Conservation (phyloP, 2,329 filamentous ascomycete species). For the Colletotrichum sublineola region DNA sequence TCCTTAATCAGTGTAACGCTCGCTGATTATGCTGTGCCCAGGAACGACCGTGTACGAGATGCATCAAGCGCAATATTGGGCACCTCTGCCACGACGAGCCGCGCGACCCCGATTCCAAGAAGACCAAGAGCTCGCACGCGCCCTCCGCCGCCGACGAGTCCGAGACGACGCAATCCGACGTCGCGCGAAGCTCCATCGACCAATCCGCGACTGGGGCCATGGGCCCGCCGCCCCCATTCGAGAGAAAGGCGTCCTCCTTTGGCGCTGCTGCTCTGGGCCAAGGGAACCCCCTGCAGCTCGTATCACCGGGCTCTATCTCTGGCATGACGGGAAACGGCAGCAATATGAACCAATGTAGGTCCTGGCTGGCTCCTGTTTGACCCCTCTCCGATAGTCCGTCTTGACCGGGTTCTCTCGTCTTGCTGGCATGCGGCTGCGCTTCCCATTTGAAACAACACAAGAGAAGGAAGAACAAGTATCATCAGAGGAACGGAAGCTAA, state of each 20-base stretch:
- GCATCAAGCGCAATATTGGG: conserved; percentile 98
- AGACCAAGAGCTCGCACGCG: conserved; percentile 76
- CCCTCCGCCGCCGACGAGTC: conserved; percentile 72
- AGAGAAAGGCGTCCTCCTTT: conserved; percentile 45
- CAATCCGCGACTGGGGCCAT: conserved; percentile 65
- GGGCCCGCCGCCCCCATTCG: conserved; percentile 63
- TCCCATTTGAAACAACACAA: neutral
- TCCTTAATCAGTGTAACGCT: conserved; percentile 46
- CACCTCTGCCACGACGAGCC: conserved; percentile 99
- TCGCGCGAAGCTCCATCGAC: conserved; percentile 69
- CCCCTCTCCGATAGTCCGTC: conserved; percentile 16
- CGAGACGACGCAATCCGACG: conserved; percentile 62
- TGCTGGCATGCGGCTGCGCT: conserved; percentile 42
- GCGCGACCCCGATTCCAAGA: conserved; percentile 85
- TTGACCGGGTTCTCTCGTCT: conserved; percentile 18
- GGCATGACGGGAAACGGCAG: conserved; percentile 67
- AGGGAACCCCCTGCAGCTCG: conserved; percentile 72
- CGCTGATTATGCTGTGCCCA: conserved; percentile 58
- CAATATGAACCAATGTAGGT: conserved; percentile 82
- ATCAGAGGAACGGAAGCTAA: conserved; percentile 18
- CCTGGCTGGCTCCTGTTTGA: conserved; percentile 43
- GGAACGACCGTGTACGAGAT: conserved; percentile 96
- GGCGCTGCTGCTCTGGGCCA: conserved; percentile 57
- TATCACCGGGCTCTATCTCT: conserved; percentile 78
- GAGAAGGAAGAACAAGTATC: neutral